Base-by-base conservation (phyloP, 169 alveolate species). In the Eimeria maxima region DNA sequence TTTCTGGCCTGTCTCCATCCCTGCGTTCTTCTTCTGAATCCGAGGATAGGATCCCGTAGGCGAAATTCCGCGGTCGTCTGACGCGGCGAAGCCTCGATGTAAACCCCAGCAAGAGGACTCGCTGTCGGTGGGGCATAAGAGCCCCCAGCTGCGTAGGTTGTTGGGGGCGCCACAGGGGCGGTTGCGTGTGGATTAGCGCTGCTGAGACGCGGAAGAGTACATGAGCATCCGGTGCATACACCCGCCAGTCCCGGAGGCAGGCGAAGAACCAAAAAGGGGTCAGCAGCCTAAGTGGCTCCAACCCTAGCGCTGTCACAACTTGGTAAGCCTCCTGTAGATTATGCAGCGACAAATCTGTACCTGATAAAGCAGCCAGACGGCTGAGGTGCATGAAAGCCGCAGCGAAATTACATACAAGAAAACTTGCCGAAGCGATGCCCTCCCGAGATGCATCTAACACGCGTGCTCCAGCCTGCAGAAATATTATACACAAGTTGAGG, bases 81-180 rank as follows among this genome's bases (percentile, higher is more conserved):
- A 87, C 93, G 63, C 93, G 93, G 57, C 81, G 93, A 80, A 87
- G 81, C 63, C 81, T 60, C 81, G 83, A 81, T 0, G 93, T 87
- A 42, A 71, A 87, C 13, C 93, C 93, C 83, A 87, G 93, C 47
- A 87, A 73, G 81, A 87, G 93, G 65, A 87, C 93, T 14, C 78
- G 60, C 74, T 69, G 95, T 38, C 71, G 45, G 60, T 16, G 87
- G 0, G 53, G 57, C 42, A 8, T 7, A 60, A 4, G 87, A 57
- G 53, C 76, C 67, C 29, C 60, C n/a, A 20, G 38, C 81, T 24
- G 81, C 45, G 38, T 20, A 73, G 42, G 65, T 20, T 33, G 94
- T 45, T 87, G 94, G 47, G 27, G 67, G 29, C 24, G 53, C 73
- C 50, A 38, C 44, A 57, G 93, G 53, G 93, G 93, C 20, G 93